These are phyloP conservation scores for Panicum hallii DNA, from an alignment of 202 grass and related monocot genomes.

Conservation along the genomic window DNA sequence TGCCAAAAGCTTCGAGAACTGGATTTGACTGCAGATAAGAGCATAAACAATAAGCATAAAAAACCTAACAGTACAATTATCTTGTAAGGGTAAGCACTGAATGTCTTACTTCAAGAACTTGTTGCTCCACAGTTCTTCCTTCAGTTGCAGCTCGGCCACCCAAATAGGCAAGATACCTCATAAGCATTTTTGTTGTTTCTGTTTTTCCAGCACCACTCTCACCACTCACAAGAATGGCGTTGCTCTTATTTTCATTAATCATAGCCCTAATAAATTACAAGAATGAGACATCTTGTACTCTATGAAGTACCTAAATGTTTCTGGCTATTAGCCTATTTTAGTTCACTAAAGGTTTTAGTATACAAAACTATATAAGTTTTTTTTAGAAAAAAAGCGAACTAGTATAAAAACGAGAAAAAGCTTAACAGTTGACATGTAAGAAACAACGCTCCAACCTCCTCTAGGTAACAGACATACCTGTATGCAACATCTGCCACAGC, in stretches of 20 bases:
- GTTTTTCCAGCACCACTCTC: slow-evolving; percentile 96
- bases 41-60: slow-evolving; percentile 36
- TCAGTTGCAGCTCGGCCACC: slow-evolving; percentile 87
- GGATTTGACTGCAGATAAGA: slow-evolving; percentile 83
- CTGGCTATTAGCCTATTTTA: background rate
- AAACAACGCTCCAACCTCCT: slow-evolving; percentile 4
- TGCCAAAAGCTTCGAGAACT: slow-evolving; percentile 96
- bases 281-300: slow-evolving; percentile 31
- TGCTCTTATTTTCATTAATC: slow-evolving; percentile 88
- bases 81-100: slow-evolving; percentile 39
- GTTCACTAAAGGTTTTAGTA: background rate
- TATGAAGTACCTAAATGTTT: slow-evolving; percentile 3
- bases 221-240: slow-evolving; percentile 94
- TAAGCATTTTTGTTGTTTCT: slow-evolving; percentile 98
- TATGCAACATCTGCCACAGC: slow-evolving; percentile 97
- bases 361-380: no score
- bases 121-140: slow-evolving; percentile 94
- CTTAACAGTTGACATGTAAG: background rate
- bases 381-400: background rate
- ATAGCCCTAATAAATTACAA: slow-evolving; percentile 67
- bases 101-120: slow-evolving; percentile 84
- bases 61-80: slow-evolving; percentile 33
- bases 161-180: slow-evolving; percentile 93
- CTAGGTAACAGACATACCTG: slow-evolving; percentile 53
- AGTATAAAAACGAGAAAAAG: background rate